Conservation (phyloP, 805 yeast species). For the Myxozyma monticola region DNA sequence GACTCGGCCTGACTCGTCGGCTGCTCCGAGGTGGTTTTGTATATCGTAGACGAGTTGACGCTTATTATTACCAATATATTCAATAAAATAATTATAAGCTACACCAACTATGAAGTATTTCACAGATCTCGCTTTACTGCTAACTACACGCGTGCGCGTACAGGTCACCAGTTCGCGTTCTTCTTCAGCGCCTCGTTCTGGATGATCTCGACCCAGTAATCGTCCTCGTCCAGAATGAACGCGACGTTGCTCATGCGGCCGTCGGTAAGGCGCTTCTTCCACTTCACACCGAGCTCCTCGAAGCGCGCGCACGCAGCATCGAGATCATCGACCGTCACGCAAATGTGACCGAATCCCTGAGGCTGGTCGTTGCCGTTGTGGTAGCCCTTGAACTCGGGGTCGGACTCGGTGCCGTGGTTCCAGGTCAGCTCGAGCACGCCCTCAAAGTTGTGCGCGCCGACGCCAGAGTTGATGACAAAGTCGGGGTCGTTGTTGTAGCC, state of each 20-base stretch:
- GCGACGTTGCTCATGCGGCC: constrained; percentile 64
- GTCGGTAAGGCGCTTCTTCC: constrained; percentile 49
- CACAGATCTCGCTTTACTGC: no score
- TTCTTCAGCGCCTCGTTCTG: constrained; percentile 29
- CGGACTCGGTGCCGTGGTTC: constrained; percentile 92
- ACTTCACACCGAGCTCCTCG: constrained; percentile 47
- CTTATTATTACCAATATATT: no score
- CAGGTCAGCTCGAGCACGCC: constrained; percentile 86
- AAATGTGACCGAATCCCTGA: constrained; percentile 85
- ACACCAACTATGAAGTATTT: no score
- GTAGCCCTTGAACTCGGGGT: constrained; percentile 66
- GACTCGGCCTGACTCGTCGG: no score
- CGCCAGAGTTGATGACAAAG: constrained; percentile 46
- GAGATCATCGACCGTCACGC: constrained; percentile 68
- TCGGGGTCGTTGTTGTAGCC: constrained; percentile 56
- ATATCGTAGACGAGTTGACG: no score
- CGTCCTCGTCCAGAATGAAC: constrained; percentile 84
- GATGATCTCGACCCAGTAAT: constrained; percentile 77
- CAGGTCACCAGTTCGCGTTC: constrained; percentile 21
- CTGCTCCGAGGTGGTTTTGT: no score
- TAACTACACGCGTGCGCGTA: not conserved
- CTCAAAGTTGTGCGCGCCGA: constrained; percentile 47
- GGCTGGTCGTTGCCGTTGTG: constrained; percentile 80
- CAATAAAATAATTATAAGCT: no score
- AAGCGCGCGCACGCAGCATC: constrained; percentile 54